Percentiles rank a stretch among this genome's conserved stretches.
Conservation (phyloP, 495 filamentous ascomycete species). For the Penicillium tannophilum region DNA sequence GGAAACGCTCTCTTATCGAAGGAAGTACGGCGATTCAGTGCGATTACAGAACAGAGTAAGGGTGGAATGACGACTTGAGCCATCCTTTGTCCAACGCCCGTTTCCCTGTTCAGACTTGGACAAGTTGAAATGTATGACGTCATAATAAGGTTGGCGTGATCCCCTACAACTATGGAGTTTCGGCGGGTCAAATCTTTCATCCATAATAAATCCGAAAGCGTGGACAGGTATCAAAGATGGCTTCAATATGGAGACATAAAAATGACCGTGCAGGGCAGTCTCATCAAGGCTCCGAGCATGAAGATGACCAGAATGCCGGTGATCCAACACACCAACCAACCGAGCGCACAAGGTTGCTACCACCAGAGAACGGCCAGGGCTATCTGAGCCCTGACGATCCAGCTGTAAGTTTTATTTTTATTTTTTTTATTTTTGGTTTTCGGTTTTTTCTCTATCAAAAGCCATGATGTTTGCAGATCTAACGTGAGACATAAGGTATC, state of each 20-base stretch:
- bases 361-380: conserved; percentile 55
- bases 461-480: conserved; percentile 20
- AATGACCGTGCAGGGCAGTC: conserved; percentile 40
- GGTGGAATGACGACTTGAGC: not conserved
- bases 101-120: not conserved
- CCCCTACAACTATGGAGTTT: not conserved
- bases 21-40: too few relatives aligned
- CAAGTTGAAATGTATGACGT: not conserved
- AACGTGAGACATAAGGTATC: conserved; percentile 62
- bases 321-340: conserved; percentile 41
- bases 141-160: not conserved
- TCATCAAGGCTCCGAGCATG: conserved; percentile 10
- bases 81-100: too few relatives aligned
- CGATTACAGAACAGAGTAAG: too few relatives aligned
- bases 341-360: conserved; percentile 76
- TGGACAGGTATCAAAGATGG: conserved; percentile 28
- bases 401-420: conserved; percentile 55
- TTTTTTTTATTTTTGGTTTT: too few relatives aligned
- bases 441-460: too few relatives aligned
- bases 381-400: conserved; percentile 94
- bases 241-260: conserved; percentile 52
- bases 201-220: not conserved
- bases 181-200: not conserved
- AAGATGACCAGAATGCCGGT: conserved; percentile 23
- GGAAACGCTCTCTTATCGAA: too few relatives aligned